A percentile compares a stretch with the other conserved stretches of the same genome.
Evolutionary conservation across 805 yeast species (phyloP).

Genomic region (Pichia scutulata): DNA sequence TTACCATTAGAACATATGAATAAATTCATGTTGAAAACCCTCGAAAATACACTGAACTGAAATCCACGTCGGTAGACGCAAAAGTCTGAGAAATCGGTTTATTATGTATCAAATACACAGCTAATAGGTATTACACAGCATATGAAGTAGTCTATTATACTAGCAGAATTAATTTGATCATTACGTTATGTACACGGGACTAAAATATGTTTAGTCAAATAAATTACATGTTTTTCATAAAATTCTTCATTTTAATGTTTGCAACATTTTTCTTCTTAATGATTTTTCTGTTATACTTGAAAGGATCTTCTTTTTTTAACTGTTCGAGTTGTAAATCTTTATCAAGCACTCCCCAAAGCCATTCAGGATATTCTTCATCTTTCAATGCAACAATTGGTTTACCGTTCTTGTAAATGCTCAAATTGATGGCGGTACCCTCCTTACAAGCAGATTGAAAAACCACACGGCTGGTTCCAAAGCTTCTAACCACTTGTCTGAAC

Average conservation of each 20-base stretch:
- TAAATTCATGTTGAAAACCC: neutral
- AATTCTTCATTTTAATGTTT: conserved; percentile 71
- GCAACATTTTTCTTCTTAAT: conserved; percentile 62
- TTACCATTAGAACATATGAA: neutral
- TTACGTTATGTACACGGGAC: neutral
- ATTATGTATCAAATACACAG: neutral
- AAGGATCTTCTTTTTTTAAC: conserved; percentile 48
- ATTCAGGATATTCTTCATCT: conserved; percentile 85
- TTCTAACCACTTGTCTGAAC: conserved; percentile 11
- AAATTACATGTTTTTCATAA: conserved; percentile 37
- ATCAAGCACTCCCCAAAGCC: conserved; percentile 89
- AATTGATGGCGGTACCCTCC: conserved; percentile 65
- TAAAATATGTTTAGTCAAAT: neutral
- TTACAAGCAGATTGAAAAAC: conserved; percentile 42
- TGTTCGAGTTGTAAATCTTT: conserved; percentile 48
- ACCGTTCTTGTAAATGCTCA: conserved; percentile 72
- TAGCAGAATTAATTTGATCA: neutral
- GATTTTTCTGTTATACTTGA: conserved; percentile 60
- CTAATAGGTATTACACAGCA: neutral
- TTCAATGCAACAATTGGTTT: conserved; percentile 82
- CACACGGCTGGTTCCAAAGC: conserved; percentile 15
- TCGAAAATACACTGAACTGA: neutral
- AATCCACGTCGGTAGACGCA: neutral
- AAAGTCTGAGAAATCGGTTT: neutral
- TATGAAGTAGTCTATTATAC: neutral